Evolutionary conservation across 23 red algal species (phyloP).

Genomic region (Gracilaria domingensis): DNA sequence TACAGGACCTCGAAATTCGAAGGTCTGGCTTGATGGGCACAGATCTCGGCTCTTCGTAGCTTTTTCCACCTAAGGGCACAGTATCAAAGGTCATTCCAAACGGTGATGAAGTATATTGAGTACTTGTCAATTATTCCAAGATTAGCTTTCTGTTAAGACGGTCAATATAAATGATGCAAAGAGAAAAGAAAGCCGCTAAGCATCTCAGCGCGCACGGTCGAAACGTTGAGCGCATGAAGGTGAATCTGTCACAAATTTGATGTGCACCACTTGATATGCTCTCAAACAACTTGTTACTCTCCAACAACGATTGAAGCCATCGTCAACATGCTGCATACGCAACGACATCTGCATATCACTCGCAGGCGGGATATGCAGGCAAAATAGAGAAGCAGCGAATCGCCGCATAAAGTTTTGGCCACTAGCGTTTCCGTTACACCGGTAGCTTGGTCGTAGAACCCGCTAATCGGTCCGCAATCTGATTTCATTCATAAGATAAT

Average conservation of each 20-base stretch:
- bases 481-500: not conserved
- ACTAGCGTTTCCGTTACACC: not conserved
- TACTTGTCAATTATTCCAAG: not conserved
- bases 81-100: not conserved
- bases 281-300: not conserved
- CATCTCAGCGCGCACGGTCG: not conserved
- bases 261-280: not conserved
- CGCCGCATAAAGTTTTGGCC: not conserved
- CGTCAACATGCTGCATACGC: not conserved
- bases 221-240: not conserved
- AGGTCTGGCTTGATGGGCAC: not conserved
- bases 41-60: not conserved
- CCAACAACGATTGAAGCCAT: not conserved
- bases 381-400: conserved; percentile 1
- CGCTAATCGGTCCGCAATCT: conserved; percentile 40
- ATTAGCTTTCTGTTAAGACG: not conserved
- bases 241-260: not conserved
- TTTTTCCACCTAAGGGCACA: not conserved
- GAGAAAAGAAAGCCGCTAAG: not conserved
- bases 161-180: not conserved
- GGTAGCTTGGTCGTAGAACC: conserved; percentile 36
- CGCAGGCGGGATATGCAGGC: not conserved
- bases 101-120: not conserved
- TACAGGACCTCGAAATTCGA: not conserved
- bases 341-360: not conserved